These are phyloP conservation scores for Chlorella variabilis DNA, from an alignment of 163 green algal species.

Conservation along the genomic window DNA sequence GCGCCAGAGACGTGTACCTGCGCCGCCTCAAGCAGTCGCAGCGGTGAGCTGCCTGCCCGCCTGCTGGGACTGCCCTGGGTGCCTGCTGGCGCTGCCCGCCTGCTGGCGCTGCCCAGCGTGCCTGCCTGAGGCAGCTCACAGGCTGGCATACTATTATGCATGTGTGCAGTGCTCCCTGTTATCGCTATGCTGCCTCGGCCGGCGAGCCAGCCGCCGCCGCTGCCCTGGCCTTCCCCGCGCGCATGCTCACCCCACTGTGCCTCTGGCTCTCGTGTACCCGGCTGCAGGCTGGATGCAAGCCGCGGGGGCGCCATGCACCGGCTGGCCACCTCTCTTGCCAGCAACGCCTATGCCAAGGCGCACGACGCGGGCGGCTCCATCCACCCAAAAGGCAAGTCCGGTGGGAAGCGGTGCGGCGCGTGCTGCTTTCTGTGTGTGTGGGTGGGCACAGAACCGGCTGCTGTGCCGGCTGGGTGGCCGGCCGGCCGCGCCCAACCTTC, in stretches of 20 bases:
- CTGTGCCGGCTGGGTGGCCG: background rate
- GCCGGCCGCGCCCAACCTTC: too few species aligned
- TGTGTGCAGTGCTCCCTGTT: too few species aligned
- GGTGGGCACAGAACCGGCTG: background rate
- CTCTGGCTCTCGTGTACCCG: background rate
- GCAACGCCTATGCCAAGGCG: conserved; percentile 12
- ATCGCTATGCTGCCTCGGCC: too few species aligned
- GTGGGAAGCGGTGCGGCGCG: background rate
- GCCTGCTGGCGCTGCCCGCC: background rate
- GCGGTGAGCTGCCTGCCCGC: background rate
- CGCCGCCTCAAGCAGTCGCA: conserved; percentile 10
- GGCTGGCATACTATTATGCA: too few species aligned
- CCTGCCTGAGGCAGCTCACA: too few species aligned
- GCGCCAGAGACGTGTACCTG: conserved; percentile 5
- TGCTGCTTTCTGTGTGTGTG: background rate
- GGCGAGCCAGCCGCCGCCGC: too few species aligned
- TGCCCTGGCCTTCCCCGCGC: background rate
- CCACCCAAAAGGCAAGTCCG: conserved; percentile 14
- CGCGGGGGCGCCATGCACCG: conserved; percentile 13
- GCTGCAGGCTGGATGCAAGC: conserved; percentile 17
- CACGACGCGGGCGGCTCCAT: conserved; percentile 41
- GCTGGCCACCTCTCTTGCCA: conserved; percentile 17
- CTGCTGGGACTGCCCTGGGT: background rate
- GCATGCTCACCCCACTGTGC: background rate
- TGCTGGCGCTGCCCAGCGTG: too few species aligned